Evolutionary conservation across 2,329 filamentous ascomycete species (phyloP).

Genomic region (Pestalotiopsis sp.): DNA sequence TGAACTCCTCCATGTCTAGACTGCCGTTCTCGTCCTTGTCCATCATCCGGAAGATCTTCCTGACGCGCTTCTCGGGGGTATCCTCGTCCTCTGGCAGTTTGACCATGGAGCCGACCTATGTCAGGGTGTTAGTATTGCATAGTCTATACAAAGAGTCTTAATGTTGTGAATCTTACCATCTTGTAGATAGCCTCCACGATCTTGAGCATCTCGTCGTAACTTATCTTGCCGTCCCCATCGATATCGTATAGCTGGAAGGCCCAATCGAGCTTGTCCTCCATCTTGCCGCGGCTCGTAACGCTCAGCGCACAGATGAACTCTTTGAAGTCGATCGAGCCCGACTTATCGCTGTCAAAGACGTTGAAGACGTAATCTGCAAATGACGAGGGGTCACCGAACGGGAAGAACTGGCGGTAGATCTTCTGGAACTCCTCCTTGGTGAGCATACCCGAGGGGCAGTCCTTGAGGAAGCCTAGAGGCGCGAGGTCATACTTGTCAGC

Average conservation of each 20-base stretch:
- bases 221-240: slow-evolving; percentile 98
- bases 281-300: slow-evolving; percentile 95
- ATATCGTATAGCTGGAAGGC: slow-evolving; percentile 99
- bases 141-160: background rate
- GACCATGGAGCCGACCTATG: slow-evolving; percentile 95
- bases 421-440: slow-evolving; percentile 99
- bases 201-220: slow-evolving; percentile 97
- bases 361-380: slow-evolving; percentile 99
- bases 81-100: slow-evolving; percentile 98
- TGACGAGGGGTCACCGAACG: slow-evolving; percentile 93
- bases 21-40: slow-evolving; percentile 99
- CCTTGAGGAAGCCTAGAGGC: slow-evolving; percentile 85
- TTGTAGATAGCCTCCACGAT: slow-evolving; percentile 99
- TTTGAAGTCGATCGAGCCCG: slow-evolving; percentile 97
- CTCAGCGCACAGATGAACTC: slow-evolving; percentile 98
- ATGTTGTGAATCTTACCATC: slow-evolving; percentile 67
- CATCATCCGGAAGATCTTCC: slow-evolving; percentile 99
- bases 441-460: slow-evolving; percentile 95
- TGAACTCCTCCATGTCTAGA: slow-evolving; percentile 96
- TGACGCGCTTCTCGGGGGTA: slow-evolving; percentile 96
- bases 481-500: background rate
- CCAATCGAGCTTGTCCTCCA: slow-evolving; percentile 99
- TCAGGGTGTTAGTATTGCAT: background rate
- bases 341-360: slow-evolving; percentile 97
- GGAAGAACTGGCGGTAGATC: slow-evolving; percentile 99